Evolutionary conservation across 805 yeast genomes (phyloP), one percentile per base, ranked within the genome.

Genomic region (Candida schatavii): DNA sequence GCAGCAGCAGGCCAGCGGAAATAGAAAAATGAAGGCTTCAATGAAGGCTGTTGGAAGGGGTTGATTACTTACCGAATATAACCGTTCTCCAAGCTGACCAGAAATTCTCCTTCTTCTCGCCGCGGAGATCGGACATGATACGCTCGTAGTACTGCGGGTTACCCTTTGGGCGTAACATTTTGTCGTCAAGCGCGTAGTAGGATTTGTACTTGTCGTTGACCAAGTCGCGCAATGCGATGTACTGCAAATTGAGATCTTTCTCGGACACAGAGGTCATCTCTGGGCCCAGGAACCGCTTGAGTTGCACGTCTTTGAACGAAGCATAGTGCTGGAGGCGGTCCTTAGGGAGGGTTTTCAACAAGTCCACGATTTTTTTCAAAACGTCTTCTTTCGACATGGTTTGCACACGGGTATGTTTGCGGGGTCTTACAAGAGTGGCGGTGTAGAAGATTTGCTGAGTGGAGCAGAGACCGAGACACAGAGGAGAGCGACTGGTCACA

Each of bases 141-240:
- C 93, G 74, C 31, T 72, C 76, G 55, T 89, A 89, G 57, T 89
- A 89, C 36, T 73, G 61, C 2, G 95, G 88, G 61, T 88, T 86
- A 2, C 96, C 96, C 54, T 83, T 81, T n/a, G 97, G 97, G 50
- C 62, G 71, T 53, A 78, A 62, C 49, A 89, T 62, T 56, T 84
- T 84, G 34, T 80, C 84, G 42, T 81, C 81, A 27, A 81, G 74
- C 46, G 75, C 69, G 57, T 85, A 86, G 54, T 79, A 79, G 44
- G 76, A 75, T 52, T 70, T 73, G 68, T 81, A 81, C 54, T 81
- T 81, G 56, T 81, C 82, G 42, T 72, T 75, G 43, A 74, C 72
- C 44, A 84, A 61, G 48, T 75, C 77, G 36, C 80, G 68, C 41
- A 84, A 59, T 3, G 90, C 74, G 40, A 67, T 65, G 46, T 76